phyloP scores from a whole-genome alignment of 1,284 basidiomycete species.

The Ceratobasidium papillatum region DNA sequence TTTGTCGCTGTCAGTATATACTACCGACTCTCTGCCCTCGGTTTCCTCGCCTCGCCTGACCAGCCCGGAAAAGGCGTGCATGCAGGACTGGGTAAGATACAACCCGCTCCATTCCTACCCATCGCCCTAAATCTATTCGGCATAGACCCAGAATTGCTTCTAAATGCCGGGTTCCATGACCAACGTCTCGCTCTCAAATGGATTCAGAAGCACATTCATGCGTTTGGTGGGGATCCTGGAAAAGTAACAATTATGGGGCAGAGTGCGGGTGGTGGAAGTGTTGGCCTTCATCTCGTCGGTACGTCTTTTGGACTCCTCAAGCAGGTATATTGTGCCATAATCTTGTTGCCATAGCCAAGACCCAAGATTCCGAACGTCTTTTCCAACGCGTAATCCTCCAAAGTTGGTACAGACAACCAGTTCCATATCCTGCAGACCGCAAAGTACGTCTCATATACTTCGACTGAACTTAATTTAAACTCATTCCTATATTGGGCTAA shows the following conservation, averaged over 20 bases:
- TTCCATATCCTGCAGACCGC: constrained; percentile 34
- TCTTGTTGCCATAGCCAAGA: neutral
- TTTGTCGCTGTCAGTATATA: constrained; percentile 45
- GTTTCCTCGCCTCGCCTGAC: constrained; percentile 45
- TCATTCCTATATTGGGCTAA: neutral
- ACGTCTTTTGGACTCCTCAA: neutral
- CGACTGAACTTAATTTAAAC: too few relatives aligned
- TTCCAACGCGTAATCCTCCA: constrained; percentile 42
- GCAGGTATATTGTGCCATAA: neutral
- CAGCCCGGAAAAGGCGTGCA: constrained; percentile 53
- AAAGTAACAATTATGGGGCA: constrained; percentile 45
- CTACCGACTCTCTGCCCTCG: constrained; percentile 41
- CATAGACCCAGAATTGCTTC: constrained; percentile 41
- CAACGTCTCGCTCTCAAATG: constrained; percentile 57
- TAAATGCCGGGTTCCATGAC: constrained; percentile 70
- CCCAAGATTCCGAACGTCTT: constrained; percentile 14
- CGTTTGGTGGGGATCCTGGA: constrained; percentile 49
- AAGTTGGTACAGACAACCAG: constrained; percentile 42
- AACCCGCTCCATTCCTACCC: neutral
- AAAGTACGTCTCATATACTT: constrained; percentile 24
- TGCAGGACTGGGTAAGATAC: constrained; percentile 46
- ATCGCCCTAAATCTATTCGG: too few relatives aligned
- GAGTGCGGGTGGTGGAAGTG: constrained; percentile 41
- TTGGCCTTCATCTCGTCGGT: constrained; percentile 38
- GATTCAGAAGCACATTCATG: constrained; percentile 49